Evolutionary conservation across 768 basidiomycete species (phyloP).

Genomic region (Lactarius indigo): DNA sequence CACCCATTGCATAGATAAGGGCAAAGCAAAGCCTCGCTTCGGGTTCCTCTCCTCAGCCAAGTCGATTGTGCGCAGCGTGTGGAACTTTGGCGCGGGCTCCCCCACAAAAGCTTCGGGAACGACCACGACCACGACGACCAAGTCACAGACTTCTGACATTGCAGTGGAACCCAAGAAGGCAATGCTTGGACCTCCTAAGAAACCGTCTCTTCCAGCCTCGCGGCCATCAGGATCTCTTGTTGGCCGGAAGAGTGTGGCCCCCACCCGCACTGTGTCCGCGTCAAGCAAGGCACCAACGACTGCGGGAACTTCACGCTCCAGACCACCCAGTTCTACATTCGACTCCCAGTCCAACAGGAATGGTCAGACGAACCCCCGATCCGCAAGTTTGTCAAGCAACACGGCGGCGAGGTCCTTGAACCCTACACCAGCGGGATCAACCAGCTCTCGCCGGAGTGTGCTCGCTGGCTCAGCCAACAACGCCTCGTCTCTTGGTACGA

Average conservation of each 20-base stretch:
- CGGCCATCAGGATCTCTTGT: constrained; percentile 11
- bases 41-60: constrained; percentile 72
- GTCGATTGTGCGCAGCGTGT: constrained; percentile 67
- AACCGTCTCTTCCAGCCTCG: constrained; percentile 11
- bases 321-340: constrained; percentile 32
- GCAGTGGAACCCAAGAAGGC: constrained; percentile 2
- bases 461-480: constrained; percentile 13
- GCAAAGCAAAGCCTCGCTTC: constrained; percentile 52
- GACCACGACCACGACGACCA: constrained; percentile 30
- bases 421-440: constrained; percentile 17
- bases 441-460: constrained; percentile 12
- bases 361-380: not conserved
- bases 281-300: constrained; percentile 13
- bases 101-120: constrained; percentile 29
- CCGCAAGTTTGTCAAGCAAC: constrained; percentile 8
- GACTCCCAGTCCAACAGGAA: constrained; percentile 14
- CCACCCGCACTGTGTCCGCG: constrained; percentile 5
- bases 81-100: constrained; percentile 51
- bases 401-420: constrained; percentile 11
- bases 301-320: constrained; percentile 19
- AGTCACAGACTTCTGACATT: constrained; percentile 24
- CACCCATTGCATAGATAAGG: constrained; percentile 26
- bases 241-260: constrained; percentile 1
- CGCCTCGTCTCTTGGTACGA: constrained; percentile 33
- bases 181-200: constrained; percentile 8